Conservation (phyloP, 2,329 filamentous ascomycete species). For the Paradendryphiella salina region DNA sequence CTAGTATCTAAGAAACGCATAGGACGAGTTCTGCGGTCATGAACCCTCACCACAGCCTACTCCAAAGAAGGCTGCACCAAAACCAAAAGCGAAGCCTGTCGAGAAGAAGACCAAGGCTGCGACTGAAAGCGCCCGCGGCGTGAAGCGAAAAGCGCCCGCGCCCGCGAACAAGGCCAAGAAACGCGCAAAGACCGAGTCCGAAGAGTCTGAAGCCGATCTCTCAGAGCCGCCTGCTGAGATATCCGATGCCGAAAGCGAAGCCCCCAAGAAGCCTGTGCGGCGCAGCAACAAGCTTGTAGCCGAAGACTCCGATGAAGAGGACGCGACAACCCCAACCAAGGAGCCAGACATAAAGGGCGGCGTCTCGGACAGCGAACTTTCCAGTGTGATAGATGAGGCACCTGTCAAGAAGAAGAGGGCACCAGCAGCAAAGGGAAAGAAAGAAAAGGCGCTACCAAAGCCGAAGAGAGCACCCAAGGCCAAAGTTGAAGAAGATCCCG, state of each 20-base stretch:
- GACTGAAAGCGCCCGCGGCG: slow-evolving; percentile 21
- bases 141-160: slow-evolving; percentile 39
- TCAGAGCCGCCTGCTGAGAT: slow-evolving; percentile 21
- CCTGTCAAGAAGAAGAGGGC: slow-evolving; percentile 58
- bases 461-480: slow-evolving; percentile 45
- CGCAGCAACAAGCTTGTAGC: slow-evolving; percentile 33
- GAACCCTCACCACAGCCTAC: slow-evolving; percentile 26
- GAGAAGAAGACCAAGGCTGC: slow-evolving; percentile 29
- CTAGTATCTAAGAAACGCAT: not conserved
- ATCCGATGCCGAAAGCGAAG: slow-evolving; percentile 36
- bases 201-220: slow-evolving; percentile 35
- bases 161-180: slow-evolving; percentile 35
- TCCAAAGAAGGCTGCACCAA: slow-evolving; percentile 25
- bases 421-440: slow-evolving; percentile 30
- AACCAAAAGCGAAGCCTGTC: slow-evolving; percentile 27
- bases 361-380: slow-evolving; percentile 66
- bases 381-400: slow-evolving; percentile 76
- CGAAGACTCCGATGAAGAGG: slow-evolving; percentile 37
- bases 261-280: slow-evolving; percentile 29
- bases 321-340: slow-evolving; percentile 16
- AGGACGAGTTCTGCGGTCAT: slow-evolving; percentile 38
- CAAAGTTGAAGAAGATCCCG: slow-evolving; percentile 55
- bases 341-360: slow-evolving; percentile 25
- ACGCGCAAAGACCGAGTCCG: slow-evolving; percentile 18
- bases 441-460: slow-evolving; percentile 44